Percentiles rank a stretch among this genome's conserved stretches.
Evolutionary conservation across 495 filamentous ascomycete species (phyloP).

Genomic region (Penicillium roqueforti): DNA sequence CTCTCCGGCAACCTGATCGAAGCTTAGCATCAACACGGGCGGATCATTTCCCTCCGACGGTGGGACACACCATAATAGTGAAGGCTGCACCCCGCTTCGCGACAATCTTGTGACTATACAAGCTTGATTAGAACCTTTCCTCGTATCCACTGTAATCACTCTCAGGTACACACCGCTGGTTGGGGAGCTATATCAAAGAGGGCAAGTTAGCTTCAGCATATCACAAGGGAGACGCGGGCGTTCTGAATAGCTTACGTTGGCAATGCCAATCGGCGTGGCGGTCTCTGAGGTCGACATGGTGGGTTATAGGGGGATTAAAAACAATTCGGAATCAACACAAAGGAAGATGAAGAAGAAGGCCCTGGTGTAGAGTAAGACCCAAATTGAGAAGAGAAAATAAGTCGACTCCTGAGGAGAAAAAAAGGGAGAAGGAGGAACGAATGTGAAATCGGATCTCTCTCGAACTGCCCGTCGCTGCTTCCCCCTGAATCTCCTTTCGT

Average conservation of each 20-base stretch:
- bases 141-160: slow-evolving; percentile 7
- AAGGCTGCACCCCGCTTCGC: slow-evolving; percentile 98
- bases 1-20: slow-evolving; percentile 84
- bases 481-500: slow-evolving; percentile 37
- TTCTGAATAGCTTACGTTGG: slow-evolving; percentile 64
- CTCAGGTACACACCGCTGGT: slow-evolving; percentile 64
- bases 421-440: slow-evolving; percentile 20
- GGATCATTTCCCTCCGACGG: slow-evolving; percentile 5
- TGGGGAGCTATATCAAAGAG: slow-evolving; percentile 60
- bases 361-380: slow-evolving; percentile 7
- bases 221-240: slow-evolving; percentile 4
- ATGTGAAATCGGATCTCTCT: slow-evolving; percentile 9
- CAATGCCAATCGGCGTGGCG: slow-evolving; percentile 96
- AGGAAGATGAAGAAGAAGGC: slow-evolving; percentile 17
- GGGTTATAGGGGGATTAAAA: slow-evolving; percentile 23
- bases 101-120: slow-evolving; percentile 90
- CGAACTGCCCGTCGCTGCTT: slow-evolving; percentile 24
- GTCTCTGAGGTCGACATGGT: slow-evolving; percentile 79
- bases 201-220: slow-evolving; percentile 18
- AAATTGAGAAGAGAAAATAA: slow-evolving; percentile 1
- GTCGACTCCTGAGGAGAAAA: slow-evolving; percentile 8
- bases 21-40: slow-evolving; percentile 28
- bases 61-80: slow-evolving; percentile 84
- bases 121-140: slow-evolving; percentile 31
- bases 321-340: slow-evolving; percentile 18